Evolutionary conservation across 2,329 filamentous ascomycete genomes (phyloP), one percentile per base, ranked within the genome.

Genomic region (Stemphylium vesicarium): DNA sequence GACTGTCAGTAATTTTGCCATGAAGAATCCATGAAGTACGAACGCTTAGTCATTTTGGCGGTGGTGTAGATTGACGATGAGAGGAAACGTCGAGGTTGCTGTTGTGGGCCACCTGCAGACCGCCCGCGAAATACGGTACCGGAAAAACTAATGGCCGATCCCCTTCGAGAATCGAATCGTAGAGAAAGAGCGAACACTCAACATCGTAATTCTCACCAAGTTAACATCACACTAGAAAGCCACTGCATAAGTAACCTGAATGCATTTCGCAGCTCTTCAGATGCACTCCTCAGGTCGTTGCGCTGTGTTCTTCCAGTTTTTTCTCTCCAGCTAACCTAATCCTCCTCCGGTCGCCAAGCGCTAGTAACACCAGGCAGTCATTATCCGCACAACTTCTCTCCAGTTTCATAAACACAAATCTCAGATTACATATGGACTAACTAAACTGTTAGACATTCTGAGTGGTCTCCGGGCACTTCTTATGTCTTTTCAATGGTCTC

Each of bases 41-140:
- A 70, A 70, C 71, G 71, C 65, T 74, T 74, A 62, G 71, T 73
- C 71, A 74, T 93, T 84, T 89, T 91, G 86, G 64, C 64, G 64
- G 60, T 68, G 64, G 63, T 69, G 59, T 62, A 53, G 56, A 45
- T 61, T 60, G 53, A 53, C 57, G 54, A 59, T 56, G 48, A 51
- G 60, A 53, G 38, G 57, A 52, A 56, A 51, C 54, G 56, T 67
- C 60, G 55, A 62, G 47, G 54, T 54, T 53, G 57, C 53, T 38
- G 44, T 52, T 54, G 50, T 39, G 36, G 46, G 41, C 42, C n/a
- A 38, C 38, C 24, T 35, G 36, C 35, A 40, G 45, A 43, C 46
- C 46, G 55, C 55, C 35, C 29, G 36, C 22, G 49, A 32, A 43
- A 36, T 38, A 4, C 45, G 43, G 45, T 33, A 20, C 43, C 55